Conservation (phyloP, 2,329 filamentous ascomycete genomes). For the Fonsecaea erecta region DNA sequence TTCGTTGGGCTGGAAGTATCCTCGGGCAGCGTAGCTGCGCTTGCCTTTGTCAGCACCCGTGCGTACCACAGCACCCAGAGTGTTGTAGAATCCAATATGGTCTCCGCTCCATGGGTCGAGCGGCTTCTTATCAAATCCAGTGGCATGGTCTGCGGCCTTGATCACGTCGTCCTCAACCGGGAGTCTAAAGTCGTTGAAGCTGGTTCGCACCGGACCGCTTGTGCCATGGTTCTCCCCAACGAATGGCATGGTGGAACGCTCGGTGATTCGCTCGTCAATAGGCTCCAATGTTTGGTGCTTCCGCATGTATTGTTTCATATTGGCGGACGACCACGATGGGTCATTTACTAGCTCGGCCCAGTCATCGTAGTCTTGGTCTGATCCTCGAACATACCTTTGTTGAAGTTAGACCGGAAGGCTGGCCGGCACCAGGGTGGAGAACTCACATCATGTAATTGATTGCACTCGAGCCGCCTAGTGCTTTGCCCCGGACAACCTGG, state of each 20-base stretch:
- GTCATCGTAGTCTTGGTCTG: slow-evolving; percentile 41
- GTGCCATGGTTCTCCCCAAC: slow-evolving; percentile 38
- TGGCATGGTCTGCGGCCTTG: slow-evolving; percentile 31
- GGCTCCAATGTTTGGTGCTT: slow-evolving; percentile 43
- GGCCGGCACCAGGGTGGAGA: neutral
- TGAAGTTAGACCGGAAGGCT: neutral
- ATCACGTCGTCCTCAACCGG: slow-evolving; percentile 35
- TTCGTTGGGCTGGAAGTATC: slow-evolving; percentile 48
- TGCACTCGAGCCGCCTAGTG: slow-evolving; percentile 42
- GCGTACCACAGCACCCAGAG: slow-evolving; percentile 30
- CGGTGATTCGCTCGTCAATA: slow-evolving; percentile 32
- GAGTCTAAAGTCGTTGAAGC: slow-evolving; percentile 35
- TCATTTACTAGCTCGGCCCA: slow-evolving; percentile 42
- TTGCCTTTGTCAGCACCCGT: slow-evolving; percentile 36
- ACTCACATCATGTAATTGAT: slow-evolving; percentile 42
- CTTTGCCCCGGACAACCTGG: slow-evolving; percentile 40
- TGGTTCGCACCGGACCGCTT: slow-evolving; percentile 44
- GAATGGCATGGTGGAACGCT: slow-evolving; percentile 33
- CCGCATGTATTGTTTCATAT: slow-evolving; percentile 39
- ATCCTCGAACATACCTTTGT: slow-evolving; percentile 36
- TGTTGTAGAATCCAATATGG: slow-evolving; percentile 36
- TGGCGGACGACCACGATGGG: slow-evolving; percentile 40
- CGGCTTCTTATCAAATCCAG: slow-evolving; percentile 33
- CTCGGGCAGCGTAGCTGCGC: slow-evolving; percentile 50
- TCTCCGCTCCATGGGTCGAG: slow-evolving; percentile 35